phyloP scores from a whole-genome alignment of 805 yeast genomes.

The Kazachstania africana region DNA sequence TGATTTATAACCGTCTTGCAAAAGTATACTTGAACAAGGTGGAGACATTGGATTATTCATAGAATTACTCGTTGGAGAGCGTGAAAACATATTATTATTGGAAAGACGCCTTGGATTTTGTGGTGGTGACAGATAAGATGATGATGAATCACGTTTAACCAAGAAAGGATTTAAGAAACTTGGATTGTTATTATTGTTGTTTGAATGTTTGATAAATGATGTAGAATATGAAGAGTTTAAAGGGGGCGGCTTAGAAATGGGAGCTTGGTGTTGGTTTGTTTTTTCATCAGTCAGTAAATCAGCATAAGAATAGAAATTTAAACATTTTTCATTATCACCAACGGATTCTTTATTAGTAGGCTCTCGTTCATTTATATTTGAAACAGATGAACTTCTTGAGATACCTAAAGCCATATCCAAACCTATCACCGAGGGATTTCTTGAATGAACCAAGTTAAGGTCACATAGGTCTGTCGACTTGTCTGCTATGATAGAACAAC shows the following conservation, averaged over 20 bases:
- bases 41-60: neutral
- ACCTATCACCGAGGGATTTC: slow-evolving; percentile 45
- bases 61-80: slow-evolving; percentile 11
- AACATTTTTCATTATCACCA: slow-evolving; percentile 9
- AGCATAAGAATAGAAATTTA: slow-evolving; percentile 62
- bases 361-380: slow-evolving; percentile 1
- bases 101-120: slow-evolving; percentile 4
- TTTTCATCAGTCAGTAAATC: slow-evolving; percentile 60
- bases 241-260: neutral
- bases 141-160: slow-evolving; percentile 4
- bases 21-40: neutral
- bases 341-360: neutral
- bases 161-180: slow-evolving; percentile 15
- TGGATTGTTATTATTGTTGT: slow-evolving; percentile 7
- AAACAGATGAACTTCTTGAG: slow-evolving; percentile 21
- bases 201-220: slow-evolving; percentile 6
- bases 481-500: slow-evolving; percentile 52
- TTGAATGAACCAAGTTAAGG: slow-evolving; percentile 58
- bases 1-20: neutral
- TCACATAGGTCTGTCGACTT: slow-evolving; percentile 47
- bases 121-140: slow-evolving; percentile 5
- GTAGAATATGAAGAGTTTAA: slow-evolving; percentile 2
- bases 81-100: slow-evolving; percentile 7
- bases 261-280: neutral
- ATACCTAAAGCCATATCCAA: slow-evolving; percentile 30